Conservation (phyloP, 495 filamentous ascomycete species). For the Penicillium waksmanii region DNA sequence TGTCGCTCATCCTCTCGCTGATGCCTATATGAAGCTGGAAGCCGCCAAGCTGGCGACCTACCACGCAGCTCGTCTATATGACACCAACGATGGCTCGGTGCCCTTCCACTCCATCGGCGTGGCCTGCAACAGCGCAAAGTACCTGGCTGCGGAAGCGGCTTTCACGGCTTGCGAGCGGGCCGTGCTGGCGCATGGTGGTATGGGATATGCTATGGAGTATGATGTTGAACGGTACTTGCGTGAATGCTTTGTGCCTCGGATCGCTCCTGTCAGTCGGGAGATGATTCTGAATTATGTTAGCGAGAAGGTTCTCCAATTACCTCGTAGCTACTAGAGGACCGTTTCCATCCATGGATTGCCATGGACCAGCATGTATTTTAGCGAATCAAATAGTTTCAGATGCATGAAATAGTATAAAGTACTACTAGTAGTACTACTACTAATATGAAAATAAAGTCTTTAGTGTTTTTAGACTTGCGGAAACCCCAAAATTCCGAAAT, state of each 20-base stretch:
- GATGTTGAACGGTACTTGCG: slow-evolving; percentile 78
- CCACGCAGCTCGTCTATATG: slow-evolving; percentile 75
- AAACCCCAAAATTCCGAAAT: too few species aligned
- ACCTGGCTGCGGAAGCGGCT: slow-evolving; percentile 77
- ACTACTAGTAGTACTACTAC: too few species aligned
- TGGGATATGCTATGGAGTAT: slow-evolving; percentile 80
- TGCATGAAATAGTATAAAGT: not conserved
- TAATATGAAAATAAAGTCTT: too few species aligned
- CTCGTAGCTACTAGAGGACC: slow-evolving; percentile 53
- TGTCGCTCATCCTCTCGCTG: slow-evolving; percentile 74
- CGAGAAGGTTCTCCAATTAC: slow-evolving; percentile 65
- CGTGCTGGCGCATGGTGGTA: slow-evolving; percentile 69
- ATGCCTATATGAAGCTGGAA: slow-evolving; percentile 77
- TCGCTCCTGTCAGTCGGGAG: slow-evolving; percentile 76
- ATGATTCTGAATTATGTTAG: slow-evolving; percentile 83
- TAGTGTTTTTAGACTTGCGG: too few species aligned
- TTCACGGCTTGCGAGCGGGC: slow-evolving; percentile 75
- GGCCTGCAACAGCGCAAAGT: slow-evolving; percentile 77
- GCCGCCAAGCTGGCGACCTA: slow-evolving; percentile 79
- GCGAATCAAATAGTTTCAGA: not conserved
- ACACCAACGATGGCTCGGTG: slow-evolving; percentile 58
- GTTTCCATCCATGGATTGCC: not conserved
- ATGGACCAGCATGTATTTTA: not conserved
- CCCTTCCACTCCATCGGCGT: slow-evolving; percentile 68
- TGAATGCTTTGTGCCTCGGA: slow-evolving; percentile 74